Percentiles rank a stretch among this genome's conserved stretches.
phyloP scores from a whole-genome alignment of 768 basidiomycete species.

The Infundibulicybe gibba region DNA sequence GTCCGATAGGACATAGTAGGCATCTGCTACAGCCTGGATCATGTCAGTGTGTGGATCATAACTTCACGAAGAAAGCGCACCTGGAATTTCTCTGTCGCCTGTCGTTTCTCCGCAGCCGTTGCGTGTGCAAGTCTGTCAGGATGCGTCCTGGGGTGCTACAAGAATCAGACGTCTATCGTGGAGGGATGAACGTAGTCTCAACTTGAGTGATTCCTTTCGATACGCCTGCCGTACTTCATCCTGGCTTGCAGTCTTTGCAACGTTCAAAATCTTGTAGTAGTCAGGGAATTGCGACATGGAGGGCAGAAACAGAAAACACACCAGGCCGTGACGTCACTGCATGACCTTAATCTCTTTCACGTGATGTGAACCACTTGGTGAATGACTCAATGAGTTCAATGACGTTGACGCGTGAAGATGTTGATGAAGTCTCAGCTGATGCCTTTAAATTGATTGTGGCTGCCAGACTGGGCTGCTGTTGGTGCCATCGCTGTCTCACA shows the following conservation, averaged over 20 bases:
- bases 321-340: background rate
- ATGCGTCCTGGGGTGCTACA: constrained; percentile 60
- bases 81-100: constrained; percentile 84
- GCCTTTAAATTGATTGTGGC: too few species aligned
- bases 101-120: constrained; percentile 62
- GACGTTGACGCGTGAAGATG: too few species aligned
- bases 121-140: constrained; percentile 80
- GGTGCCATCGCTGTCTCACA: too few species aligned
- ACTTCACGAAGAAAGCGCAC: constrained; percentile 24
- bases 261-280: constrained; percentile 66
- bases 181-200: constrained; percentile 2
- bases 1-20: constrained; percentile 92
- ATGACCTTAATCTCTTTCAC: too few species aligned
- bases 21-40: constrained; percentile 82
- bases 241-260: constrained; percentile 53
- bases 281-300: constrained; percentile 77
- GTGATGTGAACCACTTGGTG: too few species aligned
- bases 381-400: too few species aligned
- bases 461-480: too few species aligned
- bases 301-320: constrained; percentile 5
- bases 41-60: constrained; percentile 1
- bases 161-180: constrained; percentile 11
- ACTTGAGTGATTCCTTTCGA: constrained; percentile 77
- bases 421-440: too few species aligned
- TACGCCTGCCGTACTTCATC: constrained; percentile 79